A percentile compares a stretch with the other conserved stretches of the same genome.
These are phyloP conservation scores for Discostella stelligera DNA, from an alignment of 352 stramenopile genomes.

Conservation along the genomic window DNA sequence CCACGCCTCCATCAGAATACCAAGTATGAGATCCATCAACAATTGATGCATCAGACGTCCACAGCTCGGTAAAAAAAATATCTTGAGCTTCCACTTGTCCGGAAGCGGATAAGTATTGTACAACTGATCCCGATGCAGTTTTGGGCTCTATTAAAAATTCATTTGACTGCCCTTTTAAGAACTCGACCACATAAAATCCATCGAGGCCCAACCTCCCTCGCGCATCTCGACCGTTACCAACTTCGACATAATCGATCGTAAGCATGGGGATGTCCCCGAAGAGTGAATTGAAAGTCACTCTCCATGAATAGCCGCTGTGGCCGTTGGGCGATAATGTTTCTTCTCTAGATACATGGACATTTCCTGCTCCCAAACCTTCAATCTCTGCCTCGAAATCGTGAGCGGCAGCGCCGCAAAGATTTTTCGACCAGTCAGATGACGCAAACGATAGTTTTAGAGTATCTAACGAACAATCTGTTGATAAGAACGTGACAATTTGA, in stretches of 20 bases:
- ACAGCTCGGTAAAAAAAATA: conserved; percentile 95
- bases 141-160: conserved; percentile 93
- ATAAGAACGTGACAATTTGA: conserved; percentile 85
- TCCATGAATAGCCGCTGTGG: conserved; percentile 57
- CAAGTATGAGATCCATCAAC: conserved; percentile 89
- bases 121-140: conserved; percentile 87
- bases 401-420: conserved; percentile 53
- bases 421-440: conserved; percentile 41
- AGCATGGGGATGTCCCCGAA: conserved; percentile 86
- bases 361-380: conserved; percentile 37
- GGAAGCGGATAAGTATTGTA: conserved; percentile 86
- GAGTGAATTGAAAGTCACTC: conserved; percentile 86
- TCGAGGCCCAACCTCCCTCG: conserved; percentile 55
- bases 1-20: conserved; percentile 88
- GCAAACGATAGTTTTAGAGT: conserved; percentile 49
- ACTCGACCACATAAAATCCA: conserved; percentile 85
- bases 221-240: conserved; percentile 52
- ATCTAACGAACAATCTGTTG: conserved; percentile 44
- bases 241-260: conserved; percentile 35
- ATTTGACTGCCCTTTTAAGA: conserved; percentile 91
- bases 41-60: conserved; percentile 81
- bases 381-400: conserved; percentile 50
- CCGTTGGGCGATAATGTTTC: conserved; percentile 32
- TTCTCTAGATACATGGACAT: conserved; percentile 57
- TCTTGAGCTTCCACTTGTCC: conserved; percentile 88